Conservation (phyloP, 2,329 filamentous ascomycete genomes). For the Xylaria sp. region DNA sequence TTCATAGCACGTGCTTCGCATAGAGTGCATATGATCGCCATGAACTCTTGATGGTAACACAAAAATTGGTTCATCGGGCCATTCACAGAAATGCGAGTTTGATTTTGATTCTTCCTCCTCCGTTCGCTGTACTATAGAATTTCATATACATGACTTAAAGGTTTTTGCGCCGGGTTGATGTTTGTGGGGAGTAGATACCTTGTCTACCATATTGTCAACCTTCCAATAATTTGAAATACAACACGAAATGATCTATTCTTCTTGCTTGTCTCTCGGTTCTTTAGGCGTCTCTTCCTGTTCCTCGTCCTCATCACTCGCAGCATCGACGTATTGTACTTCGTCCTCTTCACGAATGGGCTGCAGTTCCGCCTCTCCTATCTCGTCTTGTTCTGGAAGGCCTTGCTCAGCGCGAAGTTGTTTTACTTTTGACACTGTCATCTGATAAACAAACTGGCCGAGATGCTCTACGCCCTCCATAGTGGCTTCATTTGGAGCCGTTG, state of each 20-base stretch:
- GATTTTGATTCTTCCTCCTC: neutral
- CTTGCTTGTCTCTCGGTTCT: constrained; percentile 28
- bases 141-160: constrained; percentile 7
- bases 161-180: constrained; percentile 15
- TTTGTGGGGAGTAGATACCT: neutral
- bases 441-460: constrained; percentile 92
- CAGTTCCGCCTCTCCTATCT: constrained; percentile 26
- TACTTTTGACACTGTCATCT: constrained; percentile 81
- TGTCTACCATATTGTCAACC: neutral
- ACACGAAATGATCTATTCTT: constrained; percentile 21
- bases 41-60: neutral
- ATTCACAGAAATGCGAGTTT: neutral
- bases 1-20: neutral
- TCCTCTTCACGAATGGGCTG: constrained; percentile 48
- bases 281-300: constrained; percentile 36
- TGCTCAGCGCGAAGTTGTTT: constrained; percentile 59
- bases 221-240: neutral
- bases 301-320: constrained; percentile 42
- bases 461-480: constrained; percentile 94
- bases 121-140: neutral
- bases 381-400: constrained; percentile 43
- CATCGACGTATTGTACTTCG: constrained; percentile 42
- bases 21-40: neutral
- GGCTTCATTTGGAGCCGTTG: constrained; percentile 65
- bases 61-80: neutral